These are phyloP conservation scores for Millerozyma acaciae DNA, from an alignment of 805 yeast species.

Conservation along the genomic window DNA sequence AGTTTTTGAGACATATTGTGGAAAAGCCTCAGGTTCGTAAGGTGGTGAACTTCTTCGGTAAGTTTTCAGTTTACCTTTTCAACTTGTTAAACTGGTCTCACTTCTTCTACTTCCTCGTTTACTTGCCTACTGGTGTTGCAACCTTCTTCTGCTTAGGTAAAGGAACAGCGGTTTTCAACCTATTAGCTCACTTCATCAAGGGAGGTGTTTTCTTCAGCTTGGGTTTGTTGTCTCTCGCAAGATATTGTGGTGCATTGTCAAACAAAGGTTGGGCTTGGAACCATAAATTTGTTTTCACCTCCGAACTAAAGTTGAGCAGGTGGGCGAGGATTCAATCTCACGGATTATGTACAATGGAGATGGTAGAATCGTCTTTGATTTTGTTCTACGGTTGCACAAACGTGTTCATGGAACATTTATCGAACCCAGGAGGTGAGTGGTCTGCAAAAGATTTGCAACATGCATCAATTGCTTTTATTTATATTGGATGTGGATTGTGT, in stretches of 20 bases:
- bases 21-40: constrained; percentile 1
- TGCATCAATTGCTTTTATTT: constrained; percentile 39
- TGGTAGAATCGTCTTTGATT: constrained; percentile 73
- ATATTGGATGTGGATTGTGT: constrained; percentile 86
- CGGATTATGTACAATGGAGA: constrained; percentile 74
- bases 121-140: constrained; percentile 59
- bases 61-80: constrained; percentile 30
- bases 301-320: constrained; percentile 20
- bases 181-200: constrained; percentile 92
- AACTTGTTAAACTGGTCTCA: constrained; percentile 59
- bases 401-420: constrained; percentile 82
- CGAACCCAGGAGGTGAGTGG: constrained; percentile 72
- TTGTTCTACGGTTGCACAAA: constrained; percentile 88
- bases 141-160: constrained; percentile 68
- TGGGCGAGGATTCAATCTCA: constrained; percentile 38
- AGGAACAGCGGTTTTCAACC: constrained; percentile 64
- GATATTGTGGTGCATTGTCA: constrained; percentile 80
- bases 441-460: constrained; percentile 51
- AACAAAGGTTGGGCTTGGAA: constrained; percentile 93
- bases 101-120: constrained; percentile 54
- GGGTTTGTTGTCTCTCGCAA: constrained; percentile 77
- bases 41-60: constrained; percentile 19
- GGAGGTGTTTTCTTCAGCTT: constrained; percentile 82
- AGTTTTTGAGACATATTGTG: constrained; percentile 1
- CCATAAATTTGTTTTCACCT: constrained; percentile 25